phyloP scores from a whole-genome alignment of 2,329 filamentous ascomycete genomes.

The Neocatenulostroma microsporum region DNA sequence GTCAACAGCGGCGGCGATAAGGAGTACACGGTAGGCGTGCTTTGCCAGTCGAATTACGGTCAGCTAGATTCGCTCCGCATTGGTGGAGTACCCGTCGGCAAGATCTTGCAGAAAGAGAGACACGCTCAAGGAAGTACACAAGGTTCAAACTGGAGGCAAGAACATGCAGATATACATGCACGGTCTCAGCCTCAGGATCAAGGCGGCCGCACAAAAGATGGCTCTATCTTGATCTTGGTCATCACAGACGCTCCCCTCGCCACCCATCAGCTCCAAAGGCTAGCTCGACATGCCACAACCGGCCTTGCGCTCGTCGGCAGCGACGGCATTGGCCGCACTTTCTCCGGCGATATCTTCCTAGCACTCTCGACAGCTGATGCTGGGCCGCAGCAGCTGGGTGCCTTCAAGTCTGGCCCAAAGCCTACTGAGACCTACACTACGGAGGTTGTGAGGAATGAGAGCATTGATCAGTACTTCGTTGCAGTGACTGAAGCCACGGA shows the following conservation, averaged over 20 bases:
- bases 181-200: neutral
- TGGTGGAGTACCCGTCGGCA: constrained; percentile 54
- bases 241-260: constrained; percentile 56
- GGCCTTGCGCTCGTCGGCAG: constrained; percentile 55
- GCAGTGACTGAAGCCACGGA: constrained; percentile 56
- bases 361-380: constrained; percentile 53
- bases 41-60: constrained; percentile 62
- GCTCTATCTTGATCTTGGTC: constrained; percentile 54
- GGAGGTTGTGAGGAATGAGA: constrained; percentile 49
- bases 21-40: constrained; percentile 52
- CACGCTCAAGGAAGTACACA: constrained; percentile 28
- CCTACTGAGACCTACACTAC: constrained; percentile 37
- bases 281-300: constrained; percentile 55
- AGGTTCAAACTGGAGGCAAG: no score
- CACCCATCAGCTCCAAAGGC: constrained; percentile 48
- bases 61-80: constrained; percentile 49
- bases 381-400: constrained; percentile 13
- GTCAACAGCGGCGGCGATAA: constrained; percentile 35
- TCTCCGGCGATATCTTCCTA: constrained; percentile 59
- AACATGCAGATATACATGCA: constrained; percentile 2
- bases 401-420: no score
- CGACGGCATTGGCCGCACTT: constrained; percentile 47
- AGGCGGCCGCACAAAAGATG: constrained; percentile 48
- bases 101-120: constrained; percentile 45
- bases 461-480: constrained; percentile 55